These are phyloP conservation scores for Bryoerythrophyllum caledonicum DNA, from an alignment of 225 moss, liverwort and hornwort genomes.

Conservation along the genomic window DNA sequence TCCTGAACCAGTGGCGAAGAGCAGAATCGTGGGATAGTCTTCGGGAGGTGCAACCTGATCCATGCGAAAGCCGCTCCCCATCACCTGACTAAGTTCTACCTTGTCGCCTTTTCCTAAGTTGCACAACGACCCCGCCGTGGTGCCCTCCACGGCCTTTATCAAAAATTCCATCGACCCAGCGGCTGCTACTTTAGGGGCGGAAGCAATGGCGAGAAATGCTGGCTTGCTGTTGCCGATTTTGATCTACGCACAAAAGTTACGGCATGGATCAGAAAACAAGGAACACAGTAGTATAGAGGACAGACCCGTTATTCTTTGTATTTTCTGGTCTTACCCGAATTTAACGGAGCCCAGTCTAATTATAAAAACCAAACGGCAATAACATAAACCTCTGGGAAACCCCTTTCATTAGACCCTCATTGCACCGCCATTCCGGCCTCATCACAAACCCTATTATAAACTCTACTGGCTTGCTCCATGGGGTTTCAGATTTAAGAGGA, in stretches of 20 bases:
- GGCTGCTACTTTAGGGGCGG: slow-evolving; percentile 63
- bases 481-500: too few relatives aligned
- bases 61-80: slow-evolving; percentile 81
- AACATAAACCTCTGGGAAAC: too few relatives aligned
- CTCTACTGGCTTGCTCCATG: too few relatives aligned
- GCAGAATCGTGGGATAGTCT: slow-evolving; percentile 63
- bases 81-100: slow-evolving; percentile 93
- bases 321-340: too few relatives aligned
- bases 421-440: too few relatives aligned
- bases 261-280: too few relatives aligned
- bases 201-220: slow-evolving; percentile 90
- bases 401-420: too few relatives aligned
- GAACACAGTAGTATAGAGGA: too few relatives aligned
- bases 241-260: slow-evolving; percentile 49
- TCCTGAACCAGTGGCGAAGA: slow-evolving; percentile 97
- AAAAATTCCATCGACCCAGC: slow-evolving; percentile 85
- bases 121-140: slow-evolving; percentile 76
- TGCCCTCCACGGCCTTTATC: slow-evolving; percentile 81
- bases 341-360: too few relatives aligned
- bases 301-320: too few relatives aligned
- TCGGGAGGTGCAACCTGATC: slow-evolving; percentile 71
- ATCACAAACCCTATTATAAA: too few relatives aligned
- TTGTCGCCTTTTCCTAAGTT: slow-evolving; percentile 76
- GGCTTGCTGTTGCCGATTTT: slow-evolving; percentile 85
- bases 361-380: too few relatives aligned